Evolutionary conservation across 305 asterid genomes (phyloP).

Genomic region (Fraxinus sp.): DNA sequence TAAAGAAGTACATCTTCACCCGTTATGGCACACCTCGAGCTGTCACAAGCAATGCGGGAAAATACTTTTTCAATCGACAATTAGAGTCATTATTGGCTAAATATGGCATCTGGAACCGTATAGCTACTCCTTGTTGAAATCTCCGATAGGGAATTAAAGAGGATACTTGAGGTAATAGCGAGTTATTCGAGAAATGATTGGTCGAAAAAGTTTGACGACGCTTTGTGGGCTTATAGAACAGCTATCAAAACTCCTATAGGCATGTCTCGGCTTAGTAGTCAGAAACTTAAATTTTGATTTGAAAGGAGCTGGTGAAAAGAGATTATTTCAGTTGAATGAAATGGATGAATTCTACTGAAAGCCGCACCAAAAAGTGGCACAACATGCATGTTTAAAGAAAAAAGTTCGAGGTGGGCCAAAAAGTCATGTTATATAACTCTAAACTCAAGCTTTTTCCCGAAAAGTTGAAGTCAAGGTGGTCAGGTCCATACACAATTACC

Average conservation of each 20-base stretch:
- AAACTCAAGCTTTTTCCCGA: no score
- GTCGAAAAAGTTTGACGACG: background rate
- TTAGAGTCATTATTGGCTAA: background rate
- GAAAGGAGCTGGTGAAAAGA: background rate
- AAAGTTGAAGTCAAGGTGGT: no score
- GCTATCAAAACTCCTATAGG: background rate
- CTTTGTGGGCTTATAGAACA: background rate
- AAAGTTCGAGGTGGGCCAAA: no score
- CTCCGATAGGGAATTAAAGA: no score
- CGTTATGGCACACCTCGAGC: background rate
- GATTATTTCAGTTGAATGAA: background rate
- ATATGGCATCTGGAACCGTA: background rate
- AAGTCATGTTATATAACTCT: no score
- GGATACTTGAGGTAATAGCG: background rate
- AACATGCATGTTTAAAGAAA: no score
- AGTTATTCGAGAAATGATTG: background rate
- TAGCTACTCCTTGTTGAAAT: background rate
- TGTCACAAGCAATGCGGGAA: background rate
- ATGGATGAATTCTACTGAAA: no score
- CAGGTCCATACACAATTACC: no score
- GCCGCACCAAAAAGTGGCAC: background rate
- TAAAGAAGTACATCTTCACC: no score
- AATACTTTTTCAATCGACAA: background rate
- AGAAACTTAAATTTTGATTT: background rate
- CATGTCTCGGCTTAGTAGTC: background rate